Evolutionary conservation across 192 early-diverging fungal genomes (phyloP), one percentile per base, ranked within the genome.

Genomic region (Coemansia sp.): DNA sequence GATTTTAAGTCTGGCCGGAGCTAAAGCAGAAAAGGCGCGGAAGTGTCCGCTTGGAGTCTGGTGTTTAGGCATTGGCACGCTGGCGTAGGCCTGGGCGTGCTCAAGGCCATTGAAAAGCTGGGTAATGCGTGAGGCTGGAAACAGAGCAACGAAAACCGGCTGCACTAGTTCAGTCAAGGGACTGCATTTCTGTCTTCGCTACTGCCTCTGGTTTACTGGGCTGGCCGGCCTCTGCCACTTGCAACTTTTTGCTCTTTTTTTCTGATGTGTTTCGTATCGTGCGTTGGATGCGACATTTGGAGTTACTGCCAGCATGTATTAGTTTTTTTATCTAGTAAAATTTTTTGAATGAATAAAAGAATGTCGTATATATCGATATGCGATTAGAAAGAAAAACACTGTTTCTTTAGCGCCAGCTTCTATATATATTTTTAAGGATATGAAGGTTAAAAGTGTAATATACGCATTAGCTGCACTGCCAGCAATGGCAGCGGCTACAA

Each of bases 121-220:
- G 70, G 66, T 28, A 77, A 23, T 55, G 75, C 66, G 70, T 64
- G 61, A 77, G 70, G 70, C 75, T 72, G 75, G 66, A 58, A 71
- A 71, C 75, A 72, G 75, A 68, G 70, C 75, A 77, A 61, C 70
- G 66, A 77, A 77, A 67, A 77, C 70, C 55, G 60, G 45, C 65
- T 62, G 71, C 71, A 63, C 65, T 61, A 35, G 40, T 63, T 59
- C 61, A 63, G 71, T 74, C 71, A 67, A 61, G 63, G 70, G 60
- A 71, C 70, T 64, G 70, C 70, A 71, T 58, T 62, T 57, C 61
- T 30, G 28, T 5, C 31, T 37, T 48, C 48, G 48, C 48, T 58
- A 60, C 66, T 67, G 66, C 66, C 57, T 60, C 68, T 64, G 61
- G 68, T 26, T 48, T 6, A 16, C 23, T n/a, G 61, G 31, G 61